Conservation (phyloP, 768 basidiomycete genomes). For the Kwoniella sp. region DNA sequence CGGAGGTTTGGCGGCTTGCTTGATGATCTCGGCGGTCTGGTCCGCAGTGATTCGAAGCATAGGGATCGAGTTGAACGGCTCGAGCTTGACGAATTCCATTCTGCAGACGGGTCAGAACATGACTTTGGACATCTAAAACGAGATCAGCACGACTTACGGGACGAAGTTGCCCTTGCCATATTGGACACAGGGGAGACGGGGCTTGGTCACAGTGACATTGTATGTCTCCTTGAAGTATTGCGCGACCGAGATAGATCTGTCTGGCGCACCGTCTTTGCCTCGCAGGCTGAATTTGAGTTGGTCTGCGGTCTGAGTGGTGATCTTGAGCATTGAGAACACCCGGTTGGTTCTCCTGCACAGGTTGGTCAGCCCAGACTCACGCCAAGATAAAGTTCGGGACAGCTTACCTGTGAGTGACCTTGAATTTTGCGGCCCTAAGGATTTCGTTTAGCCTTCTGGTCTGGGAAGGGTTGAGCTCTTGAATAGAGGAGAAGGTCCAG, state of each 20-base stretch:
- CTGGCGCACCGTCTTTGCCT: conserved; percentile 43
- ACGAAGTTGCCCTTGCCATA: conserved; percentile 51
- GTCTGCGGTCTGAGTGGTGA: conserved; percentile 44
- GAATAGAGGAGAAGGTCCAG: conserved; percentile 36
- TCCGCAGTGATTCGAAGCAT: conserved; percentile 43
- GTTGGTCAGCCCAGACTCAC: neutral
- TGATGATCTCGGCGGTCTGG: conserved; percentile 51
- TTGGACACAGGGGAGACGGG: conserved; percentile 47
- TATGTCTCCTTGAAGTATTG: conserved; percentile 51
- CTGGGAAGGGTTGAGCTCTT: conserved; percentile 29
- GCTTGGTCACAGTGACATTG: conserved; percentile 46
- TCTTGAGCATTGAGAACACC: conserved; percentile 30
- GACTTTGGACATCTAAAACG: neutral
- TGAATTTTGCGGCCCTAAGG: conserved; percentile 51
- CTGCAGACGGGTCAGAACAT: conserved; percentile 6
- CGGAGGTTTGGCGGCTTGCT: conserved; percentile 51
- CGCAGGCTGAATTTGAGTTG: conserved; percentile 47
- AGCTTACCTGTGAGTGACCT: conserved; percentile 49
- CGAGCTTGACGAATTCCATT: conserved; percentile 48
- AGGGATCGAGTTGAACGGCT: conserved; percentile 49
- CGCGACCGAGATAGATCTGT: conserved; percentile 40
- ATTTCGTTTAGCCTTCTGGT: conserved; percentile 46
- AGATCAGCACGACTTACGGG: conserved; percentile 38
- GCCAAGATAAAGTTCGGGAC: neutral
- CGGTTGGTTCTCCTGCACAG: conserved; percentile 28